Evolutionary conservation across 202 grass and related monocot species (phyloP), one percentile per base, ranked within the genome.

Genomic region (Panicum virgatum): DNA sequence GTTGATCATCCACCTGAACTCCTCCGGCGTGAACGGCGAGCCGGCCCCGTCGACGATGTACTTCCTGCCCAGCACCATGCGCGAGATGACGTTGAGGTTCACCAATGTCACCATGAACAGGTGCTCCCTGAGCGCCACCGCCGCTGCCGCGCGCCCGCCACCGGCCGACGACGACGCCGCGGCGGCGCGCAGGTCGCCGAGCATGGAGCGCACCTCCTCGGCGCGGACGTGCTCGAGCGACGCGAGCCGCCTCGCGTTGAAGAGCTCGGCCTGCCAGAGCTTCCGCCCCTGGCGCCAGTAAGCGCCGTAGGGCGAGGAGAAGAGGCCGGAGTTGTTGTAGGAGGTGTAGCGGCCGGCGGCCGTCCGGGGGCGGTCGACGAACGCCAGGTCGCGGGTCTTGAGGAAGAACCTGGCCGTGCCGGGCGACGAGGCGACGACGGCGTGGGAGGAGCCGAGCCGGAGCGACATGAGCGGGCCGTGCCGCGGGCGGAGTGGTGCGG

Each of bases 201-300:
- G 11, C 65, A 45, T 26, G 1, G 12, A 22, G n/a, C 46, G 44
- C 25, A 90, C 65, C 73, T 90, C 88, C 65, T 86, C 84, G 1
- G 6, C 45, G 3, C 89, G 59, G 40, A 91, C 84, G 85, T 82
- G 87, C 58, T 88, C 85, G n/a, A 74, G 77, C n/a, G 85, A 91
- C 29, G 57, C 75, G 23, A 91, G 89, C 3, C 81, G 69, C 37
- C 66, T 48, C 30, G 89, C 81, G 57, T 77, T 91, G 58, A 91
- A 78, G 53, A 91, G 82, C 85, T 91, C 82, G 27, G 66, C 25
- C 18, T 84, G 11, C 64, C 89, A 91, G 64, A 91, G 84, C 82
- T 85, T 88, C 23, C 85, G 85, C 25, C 76, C 89, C 56, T 88
- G 89, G 27, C 85, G 85, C 89, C 89, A 88, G 59, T 88, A 88